Conservation (phyloP, 163 green algal species). For the Scenedesmus sp. region DNA sequence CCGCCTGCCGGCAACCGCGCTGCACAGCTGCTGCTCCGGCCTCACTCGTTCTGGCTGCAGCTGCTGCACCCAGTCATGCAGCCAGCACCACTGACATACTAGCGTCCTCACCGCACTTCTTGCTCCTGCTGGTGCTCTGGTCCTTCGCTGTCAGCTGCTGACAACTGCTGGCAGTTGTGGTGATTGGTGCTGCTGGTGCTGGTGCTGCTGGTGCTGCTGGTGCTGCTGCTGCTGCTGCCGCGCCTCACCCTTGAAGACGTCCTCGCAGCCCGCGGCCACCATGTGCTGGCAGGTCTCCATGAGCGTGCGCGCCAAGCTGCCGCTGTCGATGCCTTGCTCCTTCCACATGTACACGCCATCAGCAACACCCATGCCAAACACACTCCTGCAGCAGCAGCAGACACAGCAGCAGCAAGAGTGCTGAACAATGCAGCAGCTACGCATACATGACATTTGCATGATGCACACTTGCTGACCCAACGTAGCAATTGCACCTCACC, state of each 20-base stretch:
- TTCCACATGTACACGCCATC: slow-evolving; percentile 94
- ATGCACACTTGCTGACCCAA: no score
- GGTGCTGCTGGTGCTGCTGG: background rate
- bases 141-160: background rate
- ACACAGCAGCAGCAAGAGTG: background rate
- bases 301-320: slow-evolving; percentile 79
- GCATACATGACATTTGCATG: background rate
- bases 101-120: background rate
- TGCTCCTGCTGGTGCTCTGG: background rate
- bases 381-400: slow-evolving; percentile 64
- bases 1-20: background rate
- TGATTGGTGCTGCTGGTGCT: background rate
- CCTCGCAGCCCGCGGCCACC: slow-evolving; percentile 73
- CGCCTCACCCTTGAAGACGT: slow-evolving; percentile 70
- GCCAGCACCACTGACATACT: no score
- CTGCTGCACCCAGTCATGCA: background rate
- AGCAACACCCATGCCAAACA: slow-evolving; percentile 90
- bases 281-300: slow-evolving; percentile 77
- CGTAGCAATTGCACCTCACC: no score
- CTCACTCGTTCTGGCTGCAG: background rate
- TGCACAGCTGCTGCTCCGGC: no score
- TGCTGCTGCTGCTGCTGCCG: background rate
- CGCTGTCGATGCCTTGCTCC: slow-evolving; percentile 88
- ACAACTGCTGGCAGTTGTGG: no score
- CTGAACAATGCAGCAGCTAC: background rate